Evolutionary conservation across 2,329 filamentous ascomycete species (phyloP).

Genomic region (Fusarium chlamydosporum): DNA sequence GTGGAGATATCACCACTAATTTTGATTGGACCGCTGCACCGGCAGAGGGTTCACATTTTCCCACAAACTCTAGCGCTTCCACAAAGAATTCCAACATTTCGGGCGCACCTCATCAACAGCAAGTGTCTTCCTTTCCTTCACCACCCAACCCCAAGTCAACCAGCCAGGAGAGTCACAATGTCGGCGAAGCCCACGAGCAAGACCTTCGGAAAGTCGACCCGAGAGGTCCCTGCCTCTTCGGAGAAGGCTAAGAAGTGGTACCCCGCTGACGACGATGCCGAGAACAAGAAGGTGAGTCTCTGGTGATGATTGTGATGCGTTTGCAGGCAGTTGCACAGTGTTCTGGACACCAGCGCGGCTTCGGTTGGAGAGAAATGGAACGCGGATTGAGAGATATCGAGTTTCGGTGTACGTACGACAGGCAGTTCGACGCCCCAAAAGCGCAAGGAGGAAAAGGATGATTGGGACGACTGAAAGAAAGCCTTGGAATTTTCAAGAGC

Average conservation of each 20-base stretch:
- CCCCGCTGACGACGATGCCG: constrained; percentile 90
- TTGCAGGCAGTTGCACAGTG: constrained; percentile 33
- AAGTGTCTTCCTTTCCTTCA: constrained; percentile 56
- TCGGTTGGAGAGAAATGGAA: constrained; percentile 22
- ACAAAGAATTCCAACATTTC: constrained; percentile 61
- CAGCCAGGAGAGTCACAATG: constrained; percentile 72
- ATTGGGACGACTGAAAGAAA: constrained; percentile 19
- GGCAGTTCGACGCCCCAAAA: constrained; percentile 25
- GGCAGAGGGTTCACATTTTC: constrained; percentile 62
- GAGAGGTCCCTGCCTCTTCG: constrained; percentile 86
- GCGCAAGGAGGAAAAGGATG: constrained; percentile 20
- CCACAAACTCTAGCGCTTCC: constrained; percentile 61
- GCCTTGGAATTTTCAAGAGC: constrained; percentile 35
- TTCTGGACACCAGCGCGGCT: constrained; percentile 12
- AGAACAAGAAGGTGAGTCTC: constrained; percentile 92
- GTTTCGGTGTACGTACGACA: constrained; percentile 15
- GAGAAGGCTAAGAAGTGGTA: constrained; percentile 99
- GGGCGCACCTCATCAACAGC: constrained; percentile 55
- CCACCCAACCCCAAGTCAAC: constrained; percentile 55
- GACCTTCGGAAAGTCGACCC: constrained; percentile 98
- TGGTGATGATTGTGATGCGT: constrained; percentile 46
- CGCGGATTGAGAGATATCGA: constrained; percentile 25
- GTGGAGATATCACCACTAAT: not conserved
- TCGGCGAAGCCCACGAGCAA: constrained; percentile 84
- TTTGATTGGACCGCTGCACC: constrained; percentile 50